Evolutionary conservation across 2,329 filamentous ascomycete species (phyloP).

Genomic region (Huntiella moniliformis): DNA sequence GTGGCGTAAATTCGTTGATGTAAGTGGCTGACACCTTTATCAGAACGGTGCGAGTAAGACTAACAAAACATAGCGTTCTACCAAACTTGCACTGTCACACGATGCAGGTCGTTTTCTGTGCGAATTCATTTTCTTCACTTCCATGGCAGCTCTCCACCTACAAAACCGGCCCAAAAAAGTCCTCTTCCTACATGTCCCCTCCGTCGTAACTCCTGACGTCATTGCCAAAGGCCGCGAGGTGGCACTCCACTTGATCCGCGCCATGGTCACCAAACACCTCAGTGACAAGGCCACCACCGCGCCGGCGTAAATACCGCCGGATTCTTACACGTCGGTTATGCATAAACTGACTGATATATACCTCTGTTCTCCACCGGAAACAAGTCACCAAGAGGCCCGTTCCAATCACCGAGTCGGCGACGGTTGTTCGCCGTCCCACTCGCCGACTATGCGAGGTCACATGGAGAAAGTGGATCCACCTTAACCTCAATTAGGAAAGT

Average conservation of each 20-base stretch:
- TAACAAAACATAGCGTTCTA: slow-evolving; percentile 17
- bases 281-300: too few species aligned
- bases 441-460: too few species aligned
- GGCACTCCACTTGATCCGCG: slow-evolving; percentile 34
- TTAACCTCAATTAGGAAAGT: neutral
- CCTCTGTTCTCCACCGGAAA: too few species aligned
- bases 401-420: too few species aligned
- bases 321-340: neutral
- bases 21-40: neutral
- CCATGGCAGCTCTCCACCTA: slow-evolving; percentile 37
- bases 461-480: too few species aligned
- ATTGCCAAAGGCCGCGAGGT: slow-evolving; percentile 32
- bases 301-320: neutral
- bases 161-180: slow-evolving; percentile 30
- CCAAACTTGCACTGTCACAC: slow-evolving; percentile 40
- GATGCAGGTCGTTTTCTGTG: slow-evolving; percentile 58
- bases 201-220: slow-evolving; percentile 30
- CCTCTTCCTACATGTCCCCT: slow-evolving; percentile 56
- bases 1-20: slow-evolving; percentile 24
- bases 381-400: too few species aligned
- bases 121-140: slow-evolving; percentile 62
- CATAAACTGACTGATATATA: too few species aligned
- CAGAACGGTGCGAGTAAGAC: slow-evolving; percentile 9
- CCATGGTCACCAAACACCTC: slow-evolving; percentile 24
- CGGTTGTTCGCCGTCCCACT: too few species aligned